Base-by-base conservation (phyloP, 2,329 filamentous ascomycete genomes). In the Penicillium sp. region DNA sequence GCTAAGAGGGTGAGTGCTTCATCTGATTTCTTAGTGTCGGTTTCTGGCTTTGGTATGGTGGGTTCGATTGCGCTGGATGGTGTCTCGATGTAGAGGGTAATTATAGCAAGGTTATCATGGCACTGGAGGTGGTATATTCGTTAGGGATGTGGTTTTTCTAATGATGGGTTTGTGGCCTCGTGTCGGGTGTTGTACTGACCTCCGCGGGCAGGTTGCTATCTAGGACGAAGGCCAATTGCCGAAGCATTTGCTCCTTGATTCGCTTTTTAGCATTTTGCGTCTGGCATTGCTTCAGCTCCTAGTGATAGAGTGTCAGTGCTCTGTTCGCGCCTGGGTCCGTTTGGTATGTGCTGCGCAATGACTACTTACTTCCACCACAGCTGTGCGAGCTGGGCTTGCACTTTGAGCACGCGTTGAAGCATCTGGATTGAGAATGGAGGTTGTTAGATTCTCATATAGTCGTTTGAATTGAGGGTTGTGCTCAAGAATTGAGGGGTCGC, bases 391-490 rank as follows among this genome's bases (percentile, higher is more conserved):
- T 16, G 70, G 67, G 54, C 68, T 69, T 35, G 62, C 60, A 53
- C 68, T 63, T 36, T 69, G 60, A 19, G 65, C 66, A 35, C 65
- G 69, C 5, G 72, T 75, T 17, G 75, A 77, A 42, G 69, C 75
- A 70, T 78, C 75, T 1, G 69, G 60, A 43, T 73, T 73, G 28
- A 78, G 63, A 3, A 77, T 41, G 9, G 67, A 63, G 0, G 61
- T 69, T 2, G 73, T 76, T 2, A 78, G 45, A 37, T 74, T 67
- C 41, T 74, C 69, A 58, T 78, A 74, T 9, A 78, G 61, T 41
- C 66, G 69, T 57, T 76, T 74, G 48, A 78, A 78, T 47, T 73
- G 68, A 8, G 75, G 73, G 50, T 78, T 77, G 7, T 67, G 66
- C 28, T 71, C 67, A 22, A 78, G 67, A 49, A 76, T 70, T 25